These are phyloP conservation scores for Chlorella ohadii DNA, from an alignment of 139 green algal species.

Conservation along the genomic window DNA sequence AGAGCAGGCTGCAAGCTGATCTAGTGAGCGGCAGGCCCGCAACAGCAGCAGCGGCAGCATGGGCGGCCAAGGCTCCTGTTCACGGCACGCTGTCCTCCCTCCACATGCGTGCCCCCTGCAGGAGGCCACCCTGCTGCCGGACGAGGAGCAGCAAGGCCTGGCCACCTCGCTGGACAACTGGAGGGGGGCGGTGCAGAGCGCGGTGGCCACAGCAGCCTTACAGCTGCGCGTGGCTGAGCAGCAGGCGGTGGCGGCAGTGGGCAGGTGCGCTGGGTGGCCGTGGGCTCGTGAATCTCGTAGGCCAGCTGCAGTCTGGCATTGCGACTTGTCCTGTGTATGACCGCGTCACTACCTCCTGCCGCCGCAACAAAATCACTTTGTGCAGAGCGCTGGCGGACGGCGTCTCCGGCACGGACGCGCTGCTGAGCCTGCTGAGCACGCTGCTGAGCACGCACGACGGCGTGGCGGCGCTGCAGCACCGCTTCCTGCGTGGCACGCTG, in stretches of 20 bases:
- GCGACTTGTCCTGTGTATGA: too few relatives aligned
- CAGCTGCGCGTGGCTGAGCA: background rate
- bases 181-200: background rate
- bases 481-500: slow-evolving; percentile 19
- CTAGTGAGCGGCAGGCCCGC: too few relatives aligned
- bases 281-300: too few relatives aligned
- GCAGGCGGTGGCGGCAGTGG: background rate
- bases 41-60: background rate
- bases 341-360: too few relatives aligned
- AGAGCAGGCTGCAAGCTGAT: too few relatives aligned
- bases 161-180: slow-evolving; percentile 9
- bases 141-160: slow-evolving; percentile 21
- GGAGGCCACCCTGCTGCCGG: slow-evolving; percentile 1
- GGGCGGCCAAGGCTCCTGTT: background rate
- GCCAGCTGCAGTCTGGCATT: too few relatives aligned
- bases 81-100: background rate
- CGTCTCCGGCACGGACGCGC: background rate
- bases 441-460: background rate
- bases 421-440: slow-evolving; percentile 6
- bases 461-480: background rate
- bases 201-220: background rate
- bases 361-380: background rate
- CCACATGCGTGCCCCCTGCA: background rate
- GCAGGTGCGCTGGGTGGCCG: background rate
- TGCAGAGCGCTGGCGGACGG: background rate